Percentiles rank a stretch among this genome's conserved stretches.
phyloP scores from a whole-genome alignment of 305 asterid species.

The Euphrasia arctica region DNA sequence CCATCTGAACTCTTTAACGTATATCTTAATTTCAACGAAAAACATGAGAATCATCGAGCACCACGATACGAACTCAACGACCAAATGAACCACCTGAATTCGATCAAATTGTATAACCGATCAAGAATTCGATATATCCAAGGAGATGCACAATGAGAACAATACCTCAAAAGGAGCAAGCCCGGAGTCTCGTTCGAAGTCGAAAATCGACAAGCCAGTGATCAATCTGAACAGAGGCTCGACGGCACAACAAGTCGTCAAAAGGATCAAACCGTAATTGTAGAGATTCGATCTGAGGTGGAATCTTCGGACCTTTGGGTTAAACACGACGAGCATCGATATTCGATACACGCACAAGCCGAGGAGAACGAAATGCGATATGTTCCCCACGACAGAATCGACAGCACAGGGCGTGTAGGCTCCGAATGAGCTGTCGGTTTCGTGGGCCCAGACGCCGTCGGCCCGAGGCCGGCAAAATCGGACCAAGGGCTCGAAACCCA shows the following conservation, averaged over 20 bases:
- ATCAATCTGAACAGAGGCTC: slow-evolving; percentile 70
- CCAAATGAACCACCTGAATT: slow-evolving; percentile 56
- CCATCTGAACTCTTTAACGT: slow-evolving; percentile 87
- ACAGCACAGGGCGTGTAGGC: slow-evolving; percentile 86
- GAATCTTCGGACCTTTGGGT: slow-evolving; percentile 48
- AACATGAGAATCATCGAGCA: slow-evolving; percentile 71
- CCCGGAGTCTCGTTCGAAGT: slow-evolving; percentile 48
- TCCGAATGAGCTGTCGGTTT: slow-evolving; percentile 69
- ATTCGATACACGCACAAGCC: slow-evolving; percentile 64
- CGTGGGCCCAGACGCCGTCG: slow-evolving; percentile 66
- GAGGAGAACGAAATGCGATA: slow-evolving; percentile 59
- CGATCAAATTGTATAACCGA: too few relatives aligned
- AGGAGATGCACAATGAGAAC: not conserved
- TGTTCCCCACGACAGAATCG: slow-evolving; percentile 63
- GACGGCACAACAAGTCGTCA: slow-evolving; percentile 69
- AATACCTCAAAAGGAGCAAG: slow-evolving; percentile 89
- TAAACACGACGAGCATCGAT: slow-evolving; percentile 44
- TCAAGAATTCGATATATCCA: too few relatives aligned
- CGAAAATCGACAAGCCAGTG: slow-evolving; percentile 68
- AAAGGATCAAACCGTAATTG: slow-evolving; percentile 53
- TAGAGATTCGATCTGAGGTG: slow-evolving; percentile 61
- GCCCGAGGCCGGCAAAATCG: slow-evolving; percentile 89
- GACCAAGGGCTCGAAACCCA: slow-evolving; percentile 59
- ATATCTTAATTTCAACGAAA: slow-evolving; percentile 60
- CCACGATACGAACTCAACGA: slow-evolving; percentile 67